phyloP scores from a whole-genome alignment of 257 asterid genomes.

The Anisodus acutangulus region DNA sequence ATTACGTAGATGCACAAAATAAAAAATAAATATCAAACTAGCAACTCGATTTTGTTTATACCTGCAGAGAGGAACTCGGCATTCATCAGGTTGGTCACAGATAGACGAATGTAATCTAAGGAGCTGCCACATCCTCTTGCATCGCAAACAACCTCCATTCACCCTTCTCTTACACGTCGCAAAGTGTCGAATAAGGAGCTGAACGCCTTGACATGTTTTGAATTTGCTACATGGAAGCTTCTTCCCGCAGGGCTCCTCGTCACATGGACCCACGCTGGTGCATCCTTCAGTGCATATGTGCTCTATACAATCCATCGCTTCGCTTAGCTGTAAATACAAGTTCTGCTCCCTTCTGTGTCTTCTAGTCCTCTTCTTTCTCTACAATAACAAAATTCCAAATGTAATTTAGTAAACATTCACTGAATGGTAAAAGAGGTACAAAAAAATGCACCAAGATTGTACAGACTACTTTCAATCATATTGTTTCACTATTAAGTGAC shows the following conservation, averaged over 20 bases:
- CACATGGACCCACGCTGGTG: slow-evolving; percentile 72
- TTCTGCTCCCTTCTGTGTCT: slow-evolving; percentile 64
- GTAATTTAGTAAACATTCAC: neutral
- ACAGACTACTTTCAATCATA: neutral
- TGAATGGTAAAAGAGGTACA: neutral
- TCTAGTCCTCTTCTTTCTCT: slow-evolving; percentile 74
- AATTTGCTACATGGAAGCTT: slow-evolving; percentile 81
- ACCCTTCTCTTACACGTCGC: slow-evolving; percentile 75
- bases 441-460: neutral
- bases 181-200: slow-evolving; percentile 77
- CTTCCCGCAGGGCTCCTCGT: slow-evolving; percentile 57
- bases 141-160: slow-evolving; percentile 76
- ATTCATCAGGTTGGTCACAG: slow-evolving; percentile 69
- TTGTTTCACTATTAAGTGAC: neutral
- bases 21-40: neutral
- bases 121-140: slow-evolving; percentile 96
- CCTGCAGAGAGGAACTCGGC: slow-evolving; percentile 96
- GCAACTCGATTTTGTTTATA: slow-evolving; percentile 21
- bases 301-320: slow-evolving; percentile 87
- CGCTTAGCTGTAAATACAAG: slow-evolving; percentile 73
- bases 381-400: slow-evolving; percentile 23
- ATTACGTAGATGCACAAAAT: neutral
- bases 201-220: slow-evolving; percentile 83
- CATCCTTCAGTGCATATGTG: slow-evolving; percentile 94
- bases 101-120: slow-evolving; percentile 76